Percentiles rank a stretch among this genome's conserved stretches.
phyloP scores from a whole-genome alignment of 192 early-diverging fungal genomes.

The Umbelopsis sp. region DNA sequence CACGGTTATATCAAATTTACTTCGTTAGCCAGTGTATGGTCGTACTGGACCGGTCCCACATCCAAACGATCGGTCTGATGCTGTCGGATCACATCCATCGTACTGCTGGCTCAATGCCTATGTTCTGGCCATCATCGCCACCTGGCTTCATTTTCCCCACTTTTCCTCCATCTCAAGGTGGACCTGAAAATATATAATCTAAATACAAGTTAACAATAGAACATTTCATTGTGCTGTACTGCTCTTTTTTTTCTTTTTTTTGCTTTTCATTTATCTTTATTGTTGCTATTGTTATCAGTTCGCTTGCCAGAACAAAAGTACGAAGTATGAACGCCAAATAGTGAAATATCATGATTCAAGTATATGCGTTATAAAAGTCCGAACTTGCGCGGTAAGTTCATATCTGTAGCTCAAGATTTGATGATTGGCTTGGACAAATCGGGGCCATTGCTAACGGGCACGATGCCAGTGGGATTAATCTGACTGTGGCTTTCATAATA shows the following conservation, averaged over 20 bases:
- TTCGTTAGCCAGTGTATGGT: no score
- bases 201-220: background rate
- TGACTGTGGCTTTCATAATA: constrained; percentile 90
- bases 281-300: background rate
- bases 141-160: background rate
- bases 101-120: background rate
- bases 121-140: constrained; percentile 1
- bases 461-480: constrained; percentile 89
- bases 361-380: no score
- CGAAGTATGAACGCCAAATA: background rate
- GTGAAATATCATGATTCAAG: no score
- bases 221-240: background rate
- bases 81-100: no score
- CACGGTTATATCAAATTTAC: no score
- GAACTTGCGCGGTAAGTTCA: no score
- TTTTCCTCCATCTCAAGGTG: no score
- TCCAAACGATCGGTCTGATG: no score
- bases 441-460: constrained; percentile 76
- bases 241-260: background rate
- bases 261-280: background rate
- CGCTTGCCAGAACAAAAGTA: background rate
- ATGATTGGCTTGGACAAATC: constrained; percentile 28
- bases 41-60: no score
- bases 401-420: constrained; percentile 1
- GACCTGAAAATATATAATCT: background rate